Evolutionary conservation across 2,329 filamentous ascomycete species (phyloP).

Genomic region (Arthrobotrys musiformis): DNA sequence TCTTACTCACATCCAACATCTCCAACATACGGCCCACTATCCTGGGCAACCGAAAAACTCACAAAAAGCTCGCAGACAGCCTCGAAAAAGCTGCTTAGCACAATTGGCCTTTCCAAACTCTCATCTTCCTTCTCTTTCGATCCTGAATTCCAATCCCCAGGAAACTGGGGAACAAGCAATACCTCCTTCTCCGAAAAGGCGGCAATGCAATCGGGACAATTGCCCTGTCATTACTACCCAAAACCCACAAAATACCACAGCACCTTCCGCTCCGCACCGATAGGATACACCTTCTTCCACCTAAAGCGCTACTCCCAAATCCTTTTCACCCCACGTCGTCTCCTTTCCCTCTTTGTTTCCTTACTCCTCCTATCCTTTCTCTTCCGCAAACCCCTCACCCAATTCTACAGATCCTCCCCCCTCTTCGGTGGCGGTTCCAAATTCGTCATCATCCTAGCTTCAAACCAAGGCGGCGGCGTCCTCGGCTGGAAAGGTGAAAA

Average conservation of each 20-base stretch:
- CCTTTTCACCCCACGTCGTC: constrained; percentile 37
- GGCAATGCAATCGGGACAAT: constrained; percentile 36
- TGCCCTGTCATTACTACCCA: constrained; percentile 24
- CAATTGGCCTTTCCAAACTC: constrained; percentile 40
- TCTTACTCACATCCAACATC: constrained; percentile 41
- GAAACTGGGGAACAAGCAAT: constrained; percentile 7
- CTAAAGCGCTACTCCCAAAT: constrained; percentile 38
- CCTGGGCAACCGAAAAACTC: constrained; percentile 48
- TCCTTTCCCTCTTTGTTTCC: constrained; percentile 39
- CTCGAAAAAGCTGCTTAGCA: constrained; percentile 42
- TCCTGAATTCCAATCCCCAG: constrained; percentile 16
- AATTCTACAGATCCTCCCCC: constrained; percentile 41
- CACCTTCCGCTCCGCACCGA: constrained; percentile 41
- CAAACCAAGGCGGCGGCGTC: constrained; percentile 93
- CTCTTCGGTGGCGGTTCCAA: constrained; percentile 83
- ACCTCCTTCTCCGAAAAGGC: constrained; percentile 45
- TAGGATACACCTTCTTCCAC: constrained; percentile 46
- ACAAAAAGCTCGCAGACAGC: constrained; percentile 23
- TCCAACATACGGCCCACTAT: constrained; percentile 33
- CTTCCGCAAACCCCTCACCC: constrained; percentile 25
- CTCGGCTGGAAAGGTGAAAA: constrained; percentile 99
- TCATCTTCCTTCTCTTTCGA: constrained; percentile 46
- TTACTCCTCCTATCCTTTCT: constrained; percentile 35
- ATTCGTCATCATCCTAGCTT: constrained; percentile 90
- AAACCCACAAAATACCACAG: constrained; percentile 51